Evolutionary conservation across 352 stramenopile species (phyloP).

Genomic region (Globisporangium echinulatum): DNA sequence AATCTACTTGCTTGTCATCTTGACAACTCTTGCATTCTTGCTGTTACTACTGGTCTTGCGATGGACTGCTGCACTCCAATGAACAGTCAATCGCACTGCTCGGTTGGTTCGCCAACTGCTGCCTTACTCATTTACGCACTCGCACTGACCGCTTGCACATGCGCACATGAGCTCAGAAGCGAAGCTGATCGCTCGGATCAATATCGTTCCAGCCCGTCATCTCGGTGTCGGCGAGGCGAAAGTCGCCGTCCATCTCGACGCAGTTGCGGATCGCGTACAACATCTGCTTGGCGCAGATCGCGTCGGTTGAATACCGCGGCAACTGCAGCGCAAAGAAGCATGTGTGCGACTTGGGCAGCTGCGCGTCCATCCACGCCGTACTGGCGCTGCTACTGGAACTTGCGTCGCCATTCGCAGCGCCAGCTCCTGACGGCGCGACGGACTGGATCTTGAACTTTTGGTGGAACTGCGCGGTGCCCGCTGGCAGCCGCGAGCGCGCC

Average conservation of each 20-base stretch:
- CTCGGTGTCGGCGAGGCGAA: slow-evolving; percentile 75
- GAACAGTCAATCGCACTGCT: neutral
- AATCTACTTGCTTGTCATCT: no score
- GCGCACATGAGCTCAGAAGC: neutral
- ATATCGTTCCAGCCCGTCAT: slow-evolving; percentile 8
- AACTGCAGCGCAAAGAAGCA: slow-evolving; percentile 84
- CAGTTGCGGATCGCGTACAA: slow-evolving; percentile 85
- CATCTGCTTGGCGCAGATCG: slow-evolving; percentile 56
- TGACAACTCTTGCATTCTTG: no score
- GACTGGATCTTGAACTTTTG: slow-evolving; percentile 88
- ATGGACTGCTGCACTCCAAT: no score
- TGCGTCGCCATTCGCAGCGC: neutral
- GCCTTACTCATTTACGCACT: neutral
- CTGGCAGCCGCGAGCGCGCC: slow-evolving; percentile 62
- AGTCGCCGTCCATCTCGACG: slow-evolving; percentile 87
- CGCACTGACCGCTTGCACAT: neutral
- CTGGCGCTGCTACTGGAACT: neutral
- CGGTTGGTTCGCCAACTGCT: neutral
- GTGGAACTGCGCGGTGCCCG: slow-evolving; percentile 55
- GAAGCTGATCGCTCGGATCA: slow-evolving; percentile 6
- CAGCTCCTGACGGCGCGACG: slow-evolving; percentile 14
- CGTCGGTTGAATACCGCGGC: slow-evolving; percentile 72
- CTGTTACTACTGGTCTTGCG: no score
- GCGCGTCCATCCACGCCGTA: slow-evolving; percentile 33
- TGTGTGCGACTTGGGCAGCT: slow-evolving; percentile 84